phyloP scores from a whole-genome alignment of 176 grass and related monocot species.

The Eleusine indica region DNA sequence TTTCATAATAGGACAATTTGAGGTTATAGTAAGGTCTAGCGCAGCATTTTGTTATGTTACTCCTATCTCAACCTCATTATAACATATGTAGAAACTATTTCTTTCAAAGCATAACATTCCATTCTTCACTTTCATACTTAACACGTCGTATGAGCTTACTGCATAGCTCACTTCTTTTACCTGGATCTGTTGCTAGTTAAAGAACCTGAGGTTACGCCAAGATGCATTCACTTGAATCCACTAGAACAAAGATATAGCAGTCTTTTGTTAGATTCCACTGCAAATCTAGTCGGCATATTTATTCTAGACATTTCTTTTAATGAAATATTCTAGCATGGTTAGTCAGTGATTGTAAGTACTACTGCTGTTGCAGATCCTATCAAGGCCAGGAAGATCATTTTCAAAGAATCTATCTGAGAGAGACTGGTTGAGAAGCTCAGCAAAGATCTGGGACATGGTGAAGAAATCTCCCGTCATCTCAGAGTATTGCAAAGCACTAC shows the following conservation, averaged over 20 bases:
- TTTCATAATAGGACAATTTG: neutral
- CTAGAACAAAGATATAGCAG: neutral
- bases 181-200: neutral
- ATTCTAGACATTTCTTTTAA: too few species aligned
- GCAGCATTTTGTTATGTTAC: neutral
- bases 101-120: neutral
- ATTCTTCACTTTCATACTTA: neutral
- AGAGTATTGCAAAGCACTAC: conserved; percentile 81
- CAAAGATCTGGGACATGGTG: conserved; percentile 89
- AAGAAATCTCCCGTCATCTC: conserved; percentile 73
- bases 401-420: conserved; percentile 77
- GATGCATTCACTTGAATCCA: neutral
- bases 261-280: too few species aligned
- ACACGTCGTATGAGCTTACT: neutral
- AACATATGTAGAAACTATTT: neutral
- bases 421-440: conserved; percentile 86
- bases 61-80: neutral
- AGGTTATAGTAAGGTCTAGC: neutral
- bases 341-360: neutral
- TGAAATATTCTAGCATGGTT: too few species aligned
- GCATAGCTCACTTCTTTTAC: neutral
- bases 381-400: conserved; percentile 64
- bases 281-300: too few species aligned
- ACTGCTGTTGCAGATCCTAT: conserved; percentile 54
- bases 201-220: neutral